A percentile compares a stretch with the other conserved stretches of the same genome.
Evolutionary conservation across 2,329 filamentous ascomycete species (phyloP).

Genomic region (Botrytis elliptica): DNA sequence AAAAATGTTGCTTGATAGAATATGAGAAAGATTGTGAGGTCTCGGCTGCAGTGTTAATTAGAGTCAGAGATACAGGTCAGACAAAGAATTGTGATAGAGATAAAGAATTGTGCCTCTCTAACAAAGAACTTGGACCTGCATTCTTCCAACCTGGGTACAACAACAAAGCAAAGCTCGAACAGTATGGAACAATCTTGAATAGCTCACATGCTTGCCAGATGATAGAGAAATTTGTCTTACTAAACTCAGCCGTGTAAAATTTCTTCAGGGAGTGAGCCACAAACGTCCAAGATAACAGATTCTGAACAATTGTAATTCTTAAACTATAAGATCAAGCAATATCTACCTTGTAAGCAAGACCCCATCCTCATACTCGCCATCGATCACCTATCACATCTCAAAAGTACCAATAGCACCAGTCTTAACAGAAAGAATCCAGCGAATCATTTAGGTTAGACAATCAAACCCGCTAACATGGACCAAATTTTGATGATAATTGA

Average conservation of each 20-base stretch:
- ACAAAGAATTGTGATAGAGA: background rate
- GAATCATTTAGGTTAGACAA: background rate
- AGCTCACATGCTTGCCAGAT: background rate
- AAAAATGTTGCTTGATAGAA: background rate
- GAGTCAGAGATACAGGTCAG: too few species aligned
- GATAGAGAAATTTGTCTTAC: background rate
- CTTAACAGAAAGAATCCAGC: background rate
- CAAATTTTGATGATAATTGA: background rate
- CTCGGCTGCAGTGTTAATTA: background rate
- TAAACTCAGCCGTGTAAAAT: background rate
- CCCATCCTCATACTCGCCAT: background rate
- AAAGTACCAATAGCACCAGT: background rate
- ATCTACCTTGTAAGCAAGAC: background rate
- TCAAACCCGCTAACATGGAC: background rate
- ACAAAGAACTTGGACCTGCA: background rate
- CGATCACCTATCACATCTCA: too few species aligned
- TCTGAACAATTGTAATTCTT: background rate
- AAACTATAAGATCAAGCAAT: background rate
- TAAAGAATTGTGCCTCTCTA: background rate
- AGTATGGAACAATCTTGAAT: background rate
- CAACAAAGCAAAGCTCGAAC: background rate
- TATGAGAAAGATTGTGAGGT: background rate
- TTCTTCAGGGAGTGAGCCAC: background rate
- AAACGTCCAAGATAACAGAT: background rate
- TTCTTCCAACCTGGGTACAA: background rate